Percentiles rank a stretch among this genome's conserved stretches.
Evolutionary conservation across 2,329 filamentous ascomycete species (phyloP).

Genomic region (Stagonosporopsis chrysanthemi): DNA sequence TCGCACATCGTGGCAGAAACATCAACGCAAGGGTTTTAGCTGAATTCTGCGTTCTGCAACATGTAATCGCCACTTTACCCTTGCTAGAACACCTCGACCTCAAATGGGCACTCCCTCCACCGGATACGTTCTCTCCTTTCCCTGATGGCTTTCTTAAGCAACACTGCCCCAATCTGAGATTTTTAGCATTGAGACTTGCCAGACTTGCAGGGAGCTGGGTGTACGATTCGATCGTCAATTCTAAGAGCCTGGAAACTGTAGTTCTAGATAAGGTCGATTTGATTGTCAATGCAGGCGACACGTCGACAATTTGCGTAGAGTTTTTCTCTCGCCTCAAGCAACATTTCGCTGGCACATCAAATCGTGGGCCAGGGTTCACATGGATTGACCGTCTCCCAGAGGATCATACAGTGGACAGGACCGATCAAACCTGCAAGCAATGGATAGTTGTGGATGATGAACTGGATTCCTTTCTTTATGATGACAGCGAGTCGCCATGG

Average conservation of each 20-base stretch:
- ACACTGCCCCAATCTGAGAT: neutral
- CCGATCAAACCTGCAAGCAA: neutral
- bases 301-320: neutral
- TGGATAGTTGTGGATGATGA: constrained; percentile 1
- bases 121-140: neutral
- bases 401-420: neutral
- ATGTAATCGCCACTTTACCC: neutral
- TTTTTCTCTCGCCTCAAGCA: neutral
- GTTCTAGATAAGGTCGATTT: neutral
- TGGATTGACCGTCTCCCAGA: neutral
- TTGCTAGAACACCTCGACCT: constrained; percentile 2
- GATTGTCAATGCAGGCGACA: neutral
- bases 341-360: neutral
- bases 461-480: constrained; percentile 7
- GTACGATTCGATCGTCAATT: neutral
- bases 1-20: too few species aligned
- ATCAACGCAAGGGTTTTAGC: neutral
- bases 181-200: neutral
- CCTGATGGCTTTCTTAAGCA: neutral
- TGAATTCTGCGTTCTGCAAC: neutral
- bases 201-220: neutral
- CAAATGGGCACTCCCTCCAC: neutral
- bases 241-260: neutral
- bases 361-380: neutral
- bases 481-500: neutral